Conservation (phyloP, 371 early-diverging fungal species). For the Syncephalastrum monosporum region DNA sequence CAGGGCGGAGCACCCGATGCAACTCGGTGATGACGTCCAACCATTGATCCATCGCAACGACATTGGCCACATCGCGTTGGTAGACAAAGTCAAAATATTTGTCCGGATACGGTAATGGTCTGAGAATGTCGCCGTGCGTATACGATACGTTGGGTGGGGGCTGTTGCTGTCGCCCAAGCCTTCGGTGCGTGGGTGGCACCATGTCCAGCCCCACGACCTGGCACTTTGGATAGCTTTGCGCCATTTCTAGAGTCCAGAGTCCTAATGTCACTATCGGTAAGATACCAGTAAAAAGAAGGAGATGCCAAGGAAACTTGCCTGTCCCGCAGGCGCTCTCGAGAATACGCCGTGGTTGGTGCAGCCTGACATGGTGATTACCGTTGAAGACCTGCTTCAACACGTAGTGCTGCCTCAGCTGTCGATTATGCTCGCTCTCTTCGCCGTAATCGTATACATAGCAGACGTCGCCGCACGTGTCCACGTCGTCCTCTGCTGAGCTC, state of each 20-base stretch:
- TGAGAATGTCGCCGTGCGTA: conserved; percentile 28
- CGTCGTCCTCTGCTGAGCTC: no score
- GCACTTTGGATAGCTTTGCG: conserved; percentile 26
- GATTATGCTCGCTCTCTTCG: conserved; percentile 28
- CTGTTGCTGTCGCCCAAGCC: neutral
- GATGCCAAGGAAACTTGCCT: conserved; percentile 8
- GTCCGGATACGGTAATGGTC: conserved; percentile 34
- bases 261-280: conserved; percentile 4
- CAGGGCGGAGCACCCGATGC: conserved; percentile 40
- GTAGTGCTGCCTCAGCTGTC: conserved; percentile 24
- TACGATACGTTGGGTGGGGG: conserved; percentile 19
- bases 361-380: conserved; percentile 17
- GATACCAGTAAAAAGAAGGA: neutral
- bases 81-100: conserved; percentile 61
- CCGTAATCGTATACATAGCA: conserved; percentile 19
- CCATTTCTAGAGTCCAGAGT: conserved; percentile 28
- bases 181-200: conserved; percentile 10
- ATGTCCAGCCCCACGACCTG: conserved; percentile 33
- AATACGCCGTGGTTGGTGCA: conserved; percentile 18
- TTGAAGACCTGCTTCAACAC: conserved; percentile 31
- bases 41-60: conserved; percentile 42
- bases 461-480: no score
- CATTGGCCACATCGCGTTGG: conserved; percentile 53
- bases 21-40: conserved; percentile 31
- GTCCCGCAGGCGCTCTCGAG: conserved; percentile 34